Evolutionary conservation across 1,284 basidiomycete species (phyloP), one percentile per base, ranked within the genome.

Genomic region (Boletus calvinii): DNA sequence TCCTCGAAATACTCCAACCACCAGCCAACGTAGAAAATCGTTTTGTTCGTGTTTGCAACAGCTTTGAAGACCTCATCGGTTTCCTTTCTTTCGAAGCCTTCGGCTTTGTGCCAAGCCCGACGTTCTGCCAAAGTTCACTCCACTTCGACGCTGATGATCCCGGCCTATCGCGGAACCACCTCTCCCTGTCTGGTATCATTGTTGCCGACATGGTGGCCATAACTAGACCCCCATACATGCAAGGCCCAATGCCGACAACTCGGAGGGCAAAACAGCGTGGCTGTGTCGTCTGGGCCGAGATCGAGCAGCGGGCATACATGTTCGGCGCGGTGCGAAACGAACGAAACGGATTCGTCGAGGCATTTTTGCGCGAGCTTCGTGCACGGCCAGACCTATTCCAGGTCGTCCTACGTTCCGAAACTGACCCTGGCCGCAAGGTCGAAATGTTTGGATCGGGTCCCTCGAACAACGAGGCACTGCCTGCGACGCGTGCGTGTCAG

Each of bases 261-360:
- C 34, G 42, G 31, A 58, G 53, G 36, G 67, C 58, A 7, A 58
- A 41, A 13, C 50, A 34, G 32, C 45, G 35, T 2, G 61, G 53
- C 15, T 56, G 48, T 40, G 44, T 61, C 11, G 58, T 65, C 8
- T 59, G 65, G 66, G 35, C 29, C 12, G 55, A 66, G 49, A 0
- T 60, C 12, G 52, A 64, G 30, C n/a, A 10, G 2, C 59, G 68
- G 6, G 44, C 59, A 11, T 66, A 67, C 46, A 58, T 70, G 50
- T 70, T 72, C 32, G 70, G 71, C 2, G 68, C 67, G n/a, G 24
- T 71, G 24, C 60, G 63, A 20, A 57, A 65, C 41, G 62, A 66
- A 9, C 56, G 47, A 2, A 61, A 71, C 52, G 1, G 29, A 38
- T 18, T 54, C 26, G 36, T 46, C 35, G n/a, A 54, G 0, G 63